Evolutionary conservation across 371 early-diverging fungal genomes (phyloP).

Genomic region (Actinomortierella ambigua): DNA sequence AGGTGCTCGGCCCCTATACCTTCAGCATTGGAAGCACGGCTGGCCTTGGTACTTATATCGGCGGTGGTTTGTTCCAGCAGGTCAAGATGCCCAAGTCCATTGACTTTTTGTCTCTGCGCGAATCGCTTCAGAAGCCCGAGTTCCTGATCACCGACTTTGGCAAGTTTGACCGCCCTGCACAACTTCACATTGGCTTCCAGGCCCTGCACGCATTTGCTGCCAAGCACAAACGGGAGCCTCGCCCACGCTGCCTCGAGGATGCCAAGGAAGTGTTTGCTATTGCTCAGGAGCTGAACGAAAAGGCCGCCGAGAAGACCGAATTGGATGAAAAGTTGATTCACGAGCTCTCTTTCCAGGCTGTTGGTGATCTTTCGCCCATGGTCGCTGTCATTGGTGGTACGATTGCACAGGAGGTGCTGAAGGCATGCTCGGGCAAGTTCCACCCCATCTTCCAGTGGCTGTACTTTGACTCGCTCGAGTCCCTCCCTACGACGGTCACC

Average conservation of each 20-base stretch:
- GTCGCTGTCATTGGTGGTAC: slow-evolving; percentile 98
- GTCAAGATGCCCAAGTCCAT: slow-evolving; percentile 89
- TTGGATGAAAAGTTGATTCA: slow-evolving; percentile 88
- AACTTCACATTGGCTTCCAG: slow-evolving; percentile 93
- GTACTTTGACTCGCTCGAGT: slow-evolving; percentile 98
- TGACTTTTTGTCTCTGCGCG: slow-evolving; percentile 78
- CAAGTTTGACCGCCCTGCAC: slow-evolving; percentile 94
- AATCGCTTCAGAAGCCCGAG: slow-evolving; percentile 84
- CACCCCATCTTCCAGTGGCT: slow-evolving; percentile 95
- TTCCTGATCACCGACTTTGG: slow-evolving; percentile 93
- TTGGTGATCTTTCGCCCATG: slow-evolving; percentile 97
- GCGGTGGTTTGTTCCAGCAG: slow-evolving; percentile 93
- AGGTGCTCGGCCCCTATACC: slow-evolving; percentile 91
- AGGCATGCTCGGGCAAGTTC: slow-evolving; percentile 97
- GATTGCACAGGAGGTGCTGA: slow-evolving; percentile 99
- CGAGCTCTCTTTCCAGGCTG: slow-evolving; percentile 86
- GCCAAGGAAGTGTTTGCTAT: slow-evolving; percentile 57
- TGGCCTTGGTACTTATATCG: slow-evolving; percentile 70
- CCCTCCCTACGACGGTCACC: slow-evolving; percentile 72
- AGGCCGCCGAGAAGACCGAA: slow-evolving; percentile 61
- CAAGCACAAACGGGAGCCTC: slow-evolving; percentile 66
- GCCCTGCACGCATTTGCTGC: slow-evolving; percentile 82
- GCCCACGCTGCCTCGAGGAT: slow-evolving; percentile 71
- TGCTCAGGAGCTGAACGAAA: slow-evolving; percentile 57
- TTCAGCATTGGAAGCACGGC: slow-evolving; percentile 94